Percentiles rank a stretch among this genome's conserved stretches.
phyloP scores from a whole-genome alignment of 1,284 basidiomycete species.

The Quambalaria eucalypti region DNA sequence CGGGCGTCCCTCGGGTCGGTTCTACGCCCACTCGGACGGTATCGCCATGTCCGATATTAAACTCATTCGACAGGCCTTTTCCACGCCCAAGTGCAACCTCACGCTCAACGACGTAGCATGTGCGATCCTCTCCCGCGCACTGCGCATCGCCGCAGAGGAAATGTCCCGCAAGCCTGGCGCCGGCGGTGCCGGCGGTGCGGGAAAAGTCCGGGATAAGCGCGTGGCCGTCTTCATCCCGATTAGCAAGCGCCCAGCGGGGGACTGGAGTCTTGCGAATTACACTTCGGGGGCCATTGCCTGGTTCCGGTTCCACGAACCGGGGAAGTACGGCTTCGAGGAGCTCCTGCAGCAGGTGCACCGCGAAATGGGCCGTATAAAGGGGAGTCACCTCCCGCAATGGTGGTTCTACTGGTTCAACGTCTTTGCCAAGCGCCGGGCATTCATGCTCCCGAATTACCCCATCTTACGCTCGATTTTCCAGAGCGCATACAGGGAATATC shows the following conservation, averaged over 20 bases:
- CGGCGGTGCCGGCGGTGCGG: too few relatives aligned
- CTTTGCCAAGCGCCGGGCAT: constrained; percentile 24
- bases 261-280: constrained; percentile 41
- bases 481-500: constrained; percentile 41
- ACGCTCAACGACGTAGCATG: constrained; percentile 44
- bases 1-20: constrained; percentile 18
- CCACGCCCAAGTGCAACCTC: constrained; percentile 25
- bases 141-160: constrained; percentile 36
- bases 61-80: constrained; percentile 40
- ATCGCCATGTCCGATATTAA: constrained; percentile 42
- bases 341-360: constrained; percentile 35
- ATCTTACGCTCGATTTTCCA: constrained; percentile 32
- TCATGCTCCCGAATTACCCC: constrained; percentile 40
- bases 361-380: constrained; percentile 43
- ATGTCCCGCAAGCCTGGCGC: constrained; percentile 6
- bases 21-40: constrained; percentile 42
- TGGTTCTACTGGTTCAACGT: constrained; percentile 31
- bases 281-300: constrained; percentile 43
- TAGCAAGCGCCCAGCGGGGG: constrained; percentile 34
- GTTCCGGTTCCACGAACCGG: constrained; percentile 35
- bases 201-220: constrained; percentile 37
- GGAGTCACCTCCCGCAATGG: constrained; percentile 33
- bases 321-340: constrained; percentile 20
- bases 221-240: constrained; percentile 45
- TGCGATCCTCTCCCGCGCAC: constrained; percentile 38